These are phyloP conservation scores for Trichomonascaceae sp. DNA, from an alignment of 1,139 yeast species.

Conservation along the genomic window DNA sequence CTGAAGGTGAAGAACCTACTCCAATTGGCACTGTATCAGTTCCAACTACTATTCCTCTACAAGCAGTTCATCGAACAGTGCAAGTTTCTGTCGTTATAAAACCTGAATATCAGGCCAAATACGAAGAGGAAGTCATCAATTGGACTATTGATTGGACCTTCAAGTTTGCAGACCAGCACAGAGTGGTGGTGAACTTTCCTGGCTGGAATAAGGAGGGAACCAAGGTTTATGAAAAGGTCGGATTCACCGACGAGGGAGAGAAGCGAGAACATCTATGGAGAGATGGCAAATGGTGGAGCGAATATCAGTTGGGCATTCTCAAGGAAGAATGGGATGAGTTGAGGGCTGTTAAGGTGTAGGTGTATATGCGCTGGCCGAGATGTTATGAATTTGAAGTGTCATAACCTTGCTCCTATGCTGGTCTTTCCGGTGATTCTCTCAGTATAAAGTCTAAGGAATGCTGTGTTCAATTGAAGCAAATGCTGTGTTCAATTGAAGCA, in stretches of 20 bases:
- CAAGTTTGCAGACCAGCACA: neutral
- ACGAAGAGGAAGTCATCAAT: neutral
- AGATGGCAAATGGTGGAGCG: conserved; percentile 4
- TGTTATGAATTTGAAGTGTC: too few relatives aligned
- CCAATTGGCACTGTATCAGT: neutral
- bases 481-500: too few relatives aligned
- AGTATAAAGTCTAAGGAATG: too few relatives aligned
- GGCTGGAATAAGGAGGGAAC: conserved; percentile 1
- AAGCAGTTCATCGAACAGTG: neutral
- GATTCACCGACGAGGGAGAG: conserved; percentile 1
- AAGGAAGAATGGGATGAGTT: neutral
- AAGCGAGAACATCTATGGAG: neutral
- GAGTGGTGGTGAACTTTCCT: neutral
- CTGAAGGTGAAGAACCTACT: neutral
- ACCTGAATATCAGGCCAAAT: neutral
- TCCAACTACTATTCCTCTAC: neutral
- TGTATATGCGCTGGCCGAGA: neutral
- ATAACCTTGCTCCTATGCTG: too few relatives aligned
- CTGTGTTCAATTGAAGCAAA: too few relatives aligned
- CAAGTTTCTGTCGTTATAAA: neutral
- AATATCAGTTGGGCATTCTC: neutral
- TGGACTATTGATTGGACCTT: neutral
- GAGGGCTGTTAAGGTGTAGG: neutral
- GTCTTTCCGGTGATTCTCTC: too few relatives aligned
- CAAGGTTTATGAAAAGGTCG: neutral